Base-by-base conservation (phyloP, 2,329 filamentous ascomycete genomes). In the Cytospora piceae region DNA sequence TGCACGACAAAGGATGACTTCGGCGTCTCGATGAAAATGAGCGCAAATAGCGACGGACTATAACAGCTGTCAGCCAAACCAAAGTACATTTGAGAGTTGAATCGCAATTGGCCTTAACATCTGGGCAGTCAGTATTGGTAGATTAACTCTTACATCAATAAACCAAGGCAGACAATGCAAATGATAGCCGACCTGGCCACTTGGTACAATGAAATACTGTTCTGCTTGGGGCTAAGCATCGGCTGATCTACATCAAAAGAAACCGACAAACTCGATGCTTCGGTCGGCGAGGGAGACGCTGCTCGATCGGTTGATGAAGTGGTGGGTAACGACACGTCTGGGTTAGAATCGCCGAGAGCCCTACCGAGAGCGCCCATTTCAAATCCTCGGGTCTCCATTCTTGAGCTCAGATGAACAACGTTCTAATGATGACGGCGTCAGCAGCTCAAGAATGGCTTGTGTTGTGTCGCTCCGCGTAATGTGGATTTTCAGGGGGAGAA, bases 41-140 rank as follows among this genome's bases (percentile, higher is more conserved):
- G 42, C 42, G 42, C 42, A 46, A 46, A 46, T 46, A 46, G 42
- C 42, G 17, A 46, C 42, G 42, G 42, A 46, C 42, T 46, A 46
- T n/a, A 22, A 46, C 20, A 46, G 42, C 42, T n/a, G 42, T 46
- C 17, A 46, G 20, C 20, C 6, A 46, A 20, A 22, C 9, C 42
- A 46, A 46, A 46, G 20, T 22, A 46, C 3, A 46, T 46, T n/a
- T 11, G 1, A 46, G 42, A 46, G 20, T n/a, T n/a, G 4, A 46
- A n/a, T 8, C 7, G 42, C 42, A 22, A n/a, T 46, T 46, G 42
- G 42, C 2, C n/a, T 46, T 5, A 9, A 46, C 42, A n/a, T 1
- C 20, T n/a, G 42, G 42, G 42, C 42, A 46, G 20, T 46, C 42
- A 22, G 42, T 17, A 42, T 42, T 42, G 39, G 37, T 42, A 42